Percentiles rank a stretch among this genome's conserved stretches.
phyloP scores from a whole-genome alignment of 371 early-diverging fungal species.

The Mortierella sp. region DNA sequence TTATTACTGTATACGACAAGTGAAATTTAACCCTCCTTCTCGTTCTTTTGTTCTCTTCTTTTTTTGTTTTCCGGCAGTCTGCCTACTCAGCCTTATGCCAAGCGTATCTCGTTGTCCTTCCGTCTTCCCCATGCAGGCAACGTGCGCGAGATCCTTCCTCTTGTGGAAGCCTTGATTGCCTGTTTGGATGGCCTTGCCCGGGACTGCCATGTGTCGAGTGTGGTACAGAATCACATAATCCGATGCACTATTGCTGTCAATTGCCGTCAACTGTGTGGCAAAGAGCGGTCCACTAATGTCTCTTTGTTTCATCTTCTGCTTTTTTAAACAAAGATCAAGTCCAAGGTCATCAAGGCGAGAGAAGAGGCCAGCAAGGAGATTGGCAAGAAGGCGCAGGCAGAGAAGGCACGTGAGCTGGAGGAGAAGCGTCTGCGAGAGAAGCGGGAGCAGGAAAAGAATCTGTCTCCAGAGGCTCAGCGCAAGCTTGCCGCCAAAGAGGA shows the following conservation, averaged over 20 bases:
- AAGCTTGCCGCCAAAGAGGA: slow-evolving; percentile 54
- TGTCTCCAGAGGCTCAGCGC: slow-evolving; percentile 48
- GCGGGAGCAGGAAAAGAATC: slow-evolving; percentile 42
- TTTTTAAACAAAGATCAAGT: slow-evolving; percentile 23
- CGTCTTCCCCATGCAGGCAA: slow-evolving; percentile 31
- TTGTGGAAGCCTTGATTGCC: slow-evolving; percentile 43
- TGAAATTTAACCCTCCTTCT: too few species aligned
- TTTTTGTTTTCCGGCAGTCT: slow-evolving; percentile 8
- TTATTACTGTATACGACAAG: too few species aligned
- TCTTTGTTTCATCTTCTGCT: background rate
- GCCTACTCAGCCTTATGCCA: slow-evolving; percentile 33
- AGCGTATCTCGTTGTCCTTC: slow-evolving; percentile 52
- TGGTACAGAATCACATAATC: slow-evolving; percentile 21
- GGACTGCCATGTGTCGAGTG: slow-evolving; percentile 40
- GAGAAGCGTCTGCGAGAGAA: slow-evolving; percentile 44
- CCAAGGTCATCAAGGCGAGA: slow-evolving; percentile 40
- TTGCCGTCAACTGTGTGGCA: background rate
- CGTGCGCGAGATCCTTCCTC: slow-evolving; percentile 35
- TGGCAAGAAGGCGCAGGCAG: slow-evolving; percentile 37
- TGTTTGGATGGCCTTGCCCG: slow-evolving; percentile 50
- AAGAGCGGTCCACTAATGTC: background rate
- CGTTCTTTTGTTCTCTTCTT: too few species aligned
- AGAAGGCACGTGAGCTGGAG: slow-evolving; percentile 35
- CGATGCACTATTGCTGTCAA: too few species aligned
- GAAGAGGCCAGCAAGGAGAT: slow-evolving; percentile 42